Percentiles rank a stretch among this genome's conserved stretches.
Evolutionary conservation across 2,329 filamentous ascomycete species (phyloP).

Genomic region (Penicillium sumatraense): DNA sequence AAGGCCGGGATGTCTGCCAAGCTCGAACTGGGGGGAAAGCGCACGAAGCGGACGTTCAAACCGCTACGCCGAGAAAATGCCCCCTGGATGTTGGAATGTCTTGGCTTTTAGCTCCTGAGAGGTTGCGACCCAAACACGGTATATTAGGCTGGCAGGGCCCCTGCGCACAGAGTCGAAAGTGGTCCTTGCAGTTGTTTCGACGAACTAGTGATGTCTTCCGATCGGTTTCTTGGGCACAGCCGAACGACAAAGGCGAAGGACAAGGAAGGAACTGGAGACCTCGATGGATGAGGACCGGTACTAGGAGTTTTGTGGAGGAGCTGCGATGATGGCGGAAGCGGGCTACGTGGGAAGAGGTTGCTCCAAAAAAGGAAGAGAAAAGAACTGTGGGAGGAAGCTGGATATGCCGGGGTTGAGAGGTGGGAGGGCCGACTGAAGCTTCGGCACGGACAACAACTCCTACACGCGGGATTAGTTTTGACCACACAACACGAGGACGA

Average conservation of each 20-base stretch:
- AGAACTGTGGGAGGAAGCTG: not conserved
- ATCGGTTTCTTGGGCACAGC: not conserved
- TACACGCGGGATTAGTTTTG: slow-evolving; percentile 23
- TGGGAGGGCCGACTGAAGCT: slow-evolving; percentile 8
- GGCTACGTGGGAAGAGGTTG: not conserved
- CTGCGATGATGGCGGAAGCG: not conserved
- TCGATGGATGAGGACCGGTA: not conserved
- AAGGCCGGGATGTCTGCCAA: slow-evolving; percentile 39
- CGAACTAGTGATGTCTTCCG: not conserved
- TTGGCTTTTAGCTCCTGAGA: slow-evolving; percentile 28
- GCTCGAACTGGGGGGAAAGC: slow-evolving; percentile 29
- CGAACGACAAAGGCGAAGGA: not conserved
- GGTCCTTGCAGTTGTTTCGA: slow-evolving; percentile 2
- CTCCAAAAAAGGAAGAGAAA: not conserved
- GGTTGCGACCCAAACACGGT: slow-evolving; percentile 14
- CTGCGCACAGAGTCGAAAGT: slow-evolving; percentile 5
- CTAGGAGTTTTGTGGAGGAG: not conserved
- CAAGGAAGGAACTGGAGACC: not conserved
- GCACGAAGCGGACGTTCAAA: slow-evolving; percentile 28
- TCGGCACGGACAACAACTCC: slow-evolving; percentile 19
- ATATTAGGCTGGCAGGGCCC: slow-evolving; percentile 24
- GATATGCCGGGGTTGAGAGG: not conserved
- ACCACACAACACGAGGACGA: slow-evolving; percentile 2
- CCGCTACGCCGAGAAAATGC: slow-evolving; percentile 26
- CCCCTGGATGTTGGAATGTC: slow-evolving; percentile 35